These are phyloP conservation scores for Ascochyta rabiei DNA, from an alignment of 2,329 filamentous ascomycete species.

Conservation along the genomic window DNA sequence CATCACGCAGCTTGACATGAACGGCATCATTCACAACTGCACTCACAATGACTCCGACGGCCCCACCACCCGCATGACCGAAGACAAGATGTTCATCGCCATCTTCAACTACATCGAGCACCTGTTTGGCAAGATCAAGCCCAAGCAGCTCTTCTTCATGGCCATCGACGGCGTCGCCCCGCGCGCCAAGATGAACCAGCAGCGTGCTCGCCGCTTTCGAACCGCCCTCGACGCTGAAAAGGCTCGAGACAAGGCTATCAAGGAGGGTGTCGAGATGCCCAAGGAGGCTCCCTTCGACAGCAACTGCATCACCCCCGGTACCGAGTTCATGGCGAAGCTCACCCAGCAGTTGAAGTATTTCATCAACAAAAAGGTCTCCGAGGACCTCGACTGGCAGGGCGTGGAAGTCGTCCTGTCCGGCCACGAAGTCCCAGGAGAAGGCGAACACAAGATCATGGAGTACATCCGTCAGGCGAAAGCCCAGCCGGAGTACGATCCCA, in stretches of 20 bases:
- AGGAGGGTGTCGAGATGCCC: slow-evolving; percentile 87
- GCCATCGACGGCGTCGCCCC: slow-evolving; percentile 97
- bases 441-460: slow-evolving; percentile 99
- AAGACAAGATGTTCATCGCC: slow-evolving; percentile 99
- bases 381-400: slow-evolving; percentile 96
- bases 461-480: slow-evolving; percentile 98
- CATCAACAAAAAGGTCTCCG: slow-evolving; percentile 97
- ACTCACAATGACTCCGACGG: slow-evolving; percentile 97
- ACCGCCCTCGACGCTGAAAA: slow-evolving; percentile 90
- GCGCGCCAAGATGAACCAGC: slow-evolving; percentile 99
- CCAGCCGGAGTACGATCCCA: slow-evolving; percentile 88
- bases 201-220: slow-evolving; percentile 91
- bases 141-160: slow-evolving; percentile 99
- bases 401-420: slow-evolving; percentile 96
- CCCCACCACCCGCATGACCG: slow-evolving; percentile 87
- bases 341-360: slow-evolving; percentile 96
- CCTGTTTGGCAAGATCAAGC: slow-evolving; percentile 97
- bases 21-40: slow-evolving; percentile 98
- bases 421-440: slow-evolving; percentile 96
- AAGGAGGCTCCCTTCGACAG: slow-evolving; percentile 97
- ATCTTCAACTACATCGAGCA: slow-evolving; percentile 99
- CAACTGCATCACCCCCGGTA: slow-evolving; percentile 98
- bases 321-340: slow-evolving; percentile 96
- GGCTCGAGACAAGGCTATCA: slow-evolving; percentile 89
- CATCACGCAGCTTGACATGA: slow-evolving; percentile 80